Conservation (phyloP, 2,329 filamentous ascomycete genomes). For the Pyrenochaeta sp. region DNA sequence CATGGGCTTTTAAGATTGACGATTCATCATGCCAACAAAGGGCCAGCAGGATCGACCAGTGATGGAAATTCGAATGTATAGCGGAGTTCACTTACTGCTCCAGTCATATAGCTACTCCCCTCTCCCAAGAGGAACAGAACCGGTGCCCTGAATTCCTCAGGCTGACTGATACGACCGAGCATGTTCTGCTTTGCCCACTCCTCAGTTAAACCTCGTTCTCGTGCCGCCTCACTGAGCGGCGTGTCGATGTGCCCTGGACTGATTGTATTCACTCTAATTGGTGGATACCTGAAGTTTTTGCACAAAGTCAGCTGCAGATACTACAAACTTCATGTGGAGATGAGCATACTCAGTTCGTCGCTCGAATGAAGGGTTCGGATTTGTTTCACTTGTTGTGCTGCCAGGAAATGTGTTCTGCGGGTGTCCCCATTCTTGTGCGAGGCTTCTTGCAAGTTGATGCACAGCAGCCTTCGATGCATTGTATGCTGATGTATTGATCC, state of each 20-base stretch:
- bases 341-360: slow-evolving; percentile 11
- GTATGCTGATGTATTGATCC: slow-evolving; percentile 57
- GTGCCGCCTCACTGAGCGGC: slow-evolving; percentile 37
- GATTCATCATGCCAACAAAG: neutral
- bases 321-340: no score
- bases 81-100: slow-evolving; percentile 30
- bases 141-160: slow-evolving; percentile 32
- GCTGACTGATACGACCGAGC: slow-evolving; percentile 45
- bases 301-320: no score
- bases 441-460: slow-evolving; percentile 59
- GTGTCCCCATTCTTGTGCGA: slow-evolving; percentile 60
- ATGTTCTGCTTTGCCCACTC: slow-evolving; percentile 45
- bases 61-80: neutral
- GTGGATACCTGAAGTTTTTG: slow-evolving; percentile 34
- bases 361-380: slow-evolving; percentile 20
- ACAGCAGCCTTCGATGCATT: slow-evolving; percentile 65
- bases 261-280: slow-evolving; percentile 62
- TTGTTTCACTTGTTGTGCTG: slow-evolving; percentile 27
- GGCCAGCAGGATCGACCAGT: no score
- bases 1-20: neutral
- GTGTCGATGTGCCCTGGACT: slow-evolving; percentile 65
- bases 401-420: slow-evolving; percentile 52
- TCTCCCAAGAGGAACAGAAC: slow-evolving; percentile 43
- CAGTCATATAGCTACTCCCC: slow-evolving; percentile 71
- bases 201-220: slow-evolving; percentile 40